Evolutionary conservation across 2,329 filamentous ascomycete genomes (phyloP).

Genomic region (Apiospora sp.): DNA sequence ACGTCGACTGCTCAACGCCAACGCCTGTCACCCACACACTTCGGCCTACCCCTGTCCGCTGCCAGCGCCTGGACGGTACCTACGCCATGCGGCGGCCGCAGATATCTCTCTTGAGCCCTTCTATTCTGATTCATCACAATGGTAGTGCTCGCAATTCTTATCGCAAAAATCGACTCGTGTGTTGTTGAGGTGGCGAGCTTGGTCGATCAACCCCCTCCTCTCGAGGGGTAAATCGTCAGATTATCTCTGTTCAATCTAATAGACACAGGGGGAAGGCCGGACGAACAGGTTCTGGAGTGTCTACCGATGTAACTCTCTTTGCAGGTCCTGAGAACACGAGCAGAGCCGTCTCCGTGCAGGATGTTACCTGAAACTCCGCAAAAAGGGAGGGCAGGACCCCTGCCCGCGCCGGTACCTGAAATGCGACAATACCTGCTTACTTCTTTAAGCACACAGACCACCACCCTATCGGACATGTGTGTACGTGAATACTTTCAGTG

Average conservation of each 20-base stretch:
- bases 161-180: background rate
- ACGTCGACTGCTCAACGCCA: background rate
- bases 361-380: conserved; percentile 21
- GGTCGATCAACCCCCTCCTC: background rate
- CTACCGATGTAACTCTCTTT: conserved; percentile 3
- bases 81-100: background rate
- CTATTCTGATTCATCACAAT: conserved; percentile 1
- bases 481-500: background rate
- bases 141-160: background rate
- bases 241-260: background rate
- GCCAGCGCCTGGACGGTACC: background rate
- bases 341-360: conserved; percentile 5
- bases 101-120: background rate
- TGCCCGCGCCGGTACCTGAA: background rate
- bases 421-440: conserved; percentile 2
- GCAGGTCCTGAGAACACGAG: conserved; percentile 17
- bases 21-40: background rate
- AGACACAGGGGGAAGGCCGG: background rate
- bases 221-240: background rate
- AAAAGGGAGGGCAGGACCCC: conserved; percentile 14
- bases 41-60: background rate
- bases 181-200: background rate
- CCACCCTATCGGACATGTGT: background rate
- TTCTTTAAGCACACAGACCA: background rate
- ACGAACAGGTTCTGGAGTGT: background rate